phyloP scores from a whole-genome alignment of 75 land plant genomes.

The Selaginella moellendorffii region DNA sequence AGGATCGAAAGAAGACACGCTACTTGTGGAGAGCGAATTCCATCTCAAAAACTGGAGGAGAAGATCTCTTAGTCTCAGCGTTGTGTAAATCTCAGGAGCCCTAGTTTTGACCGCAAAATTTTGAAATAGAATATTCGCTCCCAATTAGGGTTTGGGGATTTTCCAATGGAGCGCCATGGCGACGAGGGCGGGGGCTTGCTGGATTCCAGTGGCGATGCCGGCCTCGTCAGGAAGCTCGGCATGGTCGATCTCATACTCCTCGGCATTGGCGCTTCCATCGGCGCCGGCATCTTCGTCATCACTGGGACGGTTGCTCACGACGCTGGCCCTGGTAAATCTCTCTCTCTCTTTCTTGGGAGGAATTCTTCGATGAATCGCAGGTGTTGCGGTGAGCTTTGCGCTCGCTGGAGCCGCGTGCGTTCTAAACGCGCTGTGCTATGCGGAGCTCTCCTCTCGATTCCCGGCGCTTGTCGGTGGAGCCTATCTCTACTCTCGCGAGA shows the following conservation, averaged over 20 bases:
- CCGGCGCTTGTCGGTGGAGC: slow-evolving; percentile 98
- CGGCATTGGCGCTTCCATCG: slow-evolving; percentile 79
- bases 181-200: not conserved
- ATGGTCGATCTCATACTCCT: slow-evolving; percentile 57
- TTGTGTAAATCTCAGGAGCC: too few species aligned
- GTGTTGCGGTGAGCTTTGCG: slow-evolving; percentile 71
- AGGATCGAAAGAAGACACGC: too few species aligned
- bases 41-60: too few species aligned
- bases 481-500: slow-evolving; percentile 68
- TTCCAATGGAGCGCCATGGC: not conserved
- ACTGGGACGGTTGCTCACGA: slow-evolving; percentile 93
- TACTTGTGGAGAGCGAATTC: too few species aligned
- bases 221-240: slow-evolving; percentile 53
- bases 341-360: too few species aligned
- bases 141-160: not conserved
- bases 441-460: slow-evolving; percentile 78
- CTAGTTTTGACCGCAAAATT: too few species aligned
- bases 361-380: slow-evolving; percentile 22
- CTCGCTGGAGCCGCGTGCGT: slow-evolving; percentile 76
- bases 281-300: slow-evolving; percentile 90
- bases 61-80: too few species aligned
- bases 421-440: slow-evolving; percentile 86
- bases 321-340: slow-evolving; percentile 68
- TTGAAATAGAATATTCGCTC: too few species aligned
- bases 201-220: slow-evolving; percentile 4